These are phyloP conservation scores for Colletotrichum trifolii DNA, from an alignment of 2,329 filamentous ascomycete genomes.

Conservation along the genomic window DNA sequence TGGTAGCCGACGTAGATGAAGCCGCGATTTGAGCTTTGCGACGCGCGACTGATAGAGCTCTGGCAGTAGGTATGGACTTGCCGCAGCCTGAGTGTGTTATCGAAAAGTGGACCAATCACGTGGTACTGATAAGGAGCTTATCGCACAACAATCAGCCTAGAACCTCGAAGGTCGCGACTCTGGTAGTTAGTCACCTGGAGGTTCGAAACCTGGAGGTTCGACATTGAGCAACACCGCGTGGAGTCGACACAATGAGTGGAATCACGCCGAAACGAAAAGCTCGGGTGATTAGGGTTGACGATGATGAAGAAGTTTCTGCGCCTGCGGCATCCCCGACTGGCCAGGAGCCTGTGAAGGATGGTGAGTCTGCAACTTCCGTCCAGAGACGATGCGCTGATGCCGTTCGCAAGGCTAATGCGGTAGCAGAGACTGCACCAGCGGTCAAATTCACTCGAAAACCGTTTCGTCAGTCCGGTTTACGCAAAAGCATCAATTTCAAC, in stretches of 20 bases:
- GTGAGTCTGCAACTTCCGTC: constrained; percentile 47
- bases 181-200: too few species aligned
- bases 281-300: constrained; percentile 78
- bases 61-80: constrained; percentile 17
- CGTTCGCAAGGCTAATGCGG: constrained; percentile 36
- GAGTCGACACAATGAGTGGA: constrained; percentile 64
- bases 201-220: not conserved
- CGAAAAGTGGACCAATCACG: constrained; percentile 52
- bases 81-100: constrained; percentile 12
- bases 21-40: constrained; percentile 30
- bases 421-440: constrained; percentile 21
- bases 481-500: constrained; percentile 64
- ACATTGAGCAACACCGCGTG: constrained; percentile 56
- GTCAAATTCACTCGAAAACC: constrained; percentile 56
- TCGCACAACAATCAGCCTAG: constrained; percentile 2
- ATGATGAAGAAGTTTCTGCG: constrained; percentile 67
- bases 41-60: constrained; percentile 27
- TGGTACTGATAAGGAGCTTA: constrained; percentile 56
- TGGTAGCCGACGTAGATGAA: constrained; percentile 8
- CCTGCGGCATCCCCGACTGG: constrained; percentile 36
- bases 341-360: constrained; percentile 46
- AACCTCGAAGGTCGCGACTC: constrained; percentile 4
- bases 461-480: constrained; percentile 67
- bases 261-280: constrained; percentile 74
- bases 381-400: constrained; percentile 42